Conservation (phyloP, 2,329 filamentous ascomycete species). For the Diaporthe vexans region DNA sequence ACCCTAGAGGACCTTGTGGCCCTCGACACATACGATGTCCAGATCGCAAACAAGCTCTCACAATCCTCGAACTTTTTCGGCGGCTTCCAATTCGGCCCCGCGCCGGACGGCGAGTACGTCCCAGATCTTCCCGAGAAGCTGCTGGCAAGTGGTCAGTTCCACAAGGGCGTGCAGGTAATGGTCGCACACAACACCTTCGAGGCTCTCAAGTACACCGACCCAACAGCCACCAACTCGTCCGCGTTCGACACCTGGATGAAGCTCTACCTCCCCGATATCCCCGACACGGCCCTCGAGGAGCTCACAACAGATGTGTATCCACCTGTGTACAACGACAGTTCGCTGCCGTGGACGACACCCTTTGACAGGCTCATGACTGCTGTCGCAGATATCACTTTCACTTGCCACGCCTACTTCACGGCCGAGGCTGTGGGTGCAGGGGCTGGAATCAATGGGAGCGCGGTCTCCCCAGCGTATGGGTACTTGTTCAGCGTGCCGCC, state of each 20-base stretch:
- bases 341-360: conserved; percentile 27
- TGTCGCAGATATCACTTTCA: conserved; percentile 36
- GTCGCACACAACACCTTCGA: conserved; percentile 40
- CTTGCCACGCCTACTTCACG: conserved; percentile 32
- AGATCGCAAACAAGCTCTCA: conserved; percentile 34
- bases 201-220: conserved; percentile 32
- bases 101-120: conserved; percentile 15
- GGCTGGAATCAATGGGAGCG: background rate
- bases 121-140: conserved; percentile 35
- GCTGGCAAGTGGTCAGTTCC: conserved; percentile 22
- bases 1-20: conserved; percentile 11
- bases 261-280: conserved; percentile 30
- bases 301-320: conserved; percentile 25
- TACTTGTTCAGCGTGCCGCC: conserved; percentile 35
- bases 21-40: conserved; percentile 27
- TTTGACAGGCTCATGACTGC: conserved; percentile 30
- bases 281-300: background rate
- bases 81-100: conserved; percentile 32
- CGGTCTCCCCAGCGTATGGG: background rate
- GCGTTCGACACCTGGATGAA: conserved; percentile 34
- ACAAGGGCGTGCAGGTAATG: conserved; percentile 35
- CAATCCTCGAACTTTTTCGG: conserved; percentile 32
- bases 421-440: conserved; percentile 14
- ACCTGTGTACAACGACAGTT: conserved; percentile 28
- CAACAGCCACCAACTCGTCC: conserved; percentile 22